Conservation (phyloP, 2,329 filamentous ascomycete species). For the Penicillium concentricum region DNA sequence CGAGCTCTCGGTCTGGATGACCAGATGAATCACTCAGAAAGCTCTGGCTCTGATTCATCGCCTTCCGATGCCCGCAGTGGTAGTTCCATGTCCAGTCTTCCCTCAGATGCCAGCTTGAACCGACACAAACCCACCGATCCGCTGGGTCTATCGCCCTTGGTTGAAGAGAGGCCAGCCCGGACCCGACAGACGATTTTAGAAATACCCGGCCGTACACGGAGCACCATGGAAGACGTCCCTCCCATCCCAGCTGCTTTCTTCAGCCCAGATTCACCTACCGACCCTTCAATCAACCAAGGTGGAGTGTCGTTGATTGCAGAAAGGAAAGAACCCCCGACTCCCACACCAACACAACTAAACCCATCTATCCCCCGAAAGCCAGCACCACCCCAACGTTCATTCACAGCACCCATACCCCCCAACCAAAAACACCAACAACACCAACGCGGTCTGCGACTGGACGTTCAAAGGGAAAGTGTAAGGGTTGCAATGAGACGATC, state of each 20-base stretch:
- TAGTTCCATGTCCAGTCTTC: conserved; percentile 63
- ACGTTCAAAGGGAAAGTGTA: conserved; percentile 70
- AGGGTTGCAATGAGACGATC: conserved; percentile 75
- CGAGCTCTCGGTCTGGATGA: conserved; percentile 51
- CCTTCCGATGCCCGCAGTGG: conserved; percentile 59
- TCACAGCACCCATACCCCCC: conserved; percentile 36
- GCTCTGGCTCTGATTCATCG: conserved; percentile 65
- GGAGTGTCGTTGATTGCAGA: conserved; percentile 38
- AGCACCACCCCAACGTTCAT: conserved; percentile 27
- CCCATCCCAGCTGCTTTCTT: conserved; percentile 33
- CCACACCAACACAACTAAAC: conserved; percentile 10
- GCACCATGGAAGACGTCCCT: conserved; percentile 28
- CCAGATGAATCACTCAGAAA: conserved; percentile 63
- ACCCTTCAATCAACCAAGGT: conserved; percentile 46
- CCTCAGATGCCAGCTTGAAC: conserved; percentile 40
- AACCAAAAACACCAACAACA: conserved; percentile 42
- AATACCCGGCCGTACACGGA: conserved; percentile 38
- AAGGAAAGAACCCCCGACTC: conserved; percentile 8
- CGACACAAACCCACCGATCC: conserved; percentile 33
- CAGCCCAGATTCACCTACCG: conserved; percentile 50
- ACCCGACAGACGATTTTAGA: conserved; percentile 22
- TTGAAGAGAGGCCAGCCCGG: conserved; percentile 53
- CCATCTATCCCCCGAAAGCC: conserved; percentile 21
- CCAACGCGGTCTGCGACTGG: conserved; percentile 40
- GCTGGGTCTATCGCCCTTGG: conserved; percentile 52